Evolutionary conservation across 176 grass and related monocot genomes (phyloP), one percentile per base, ranked within the genome.

Genomic region (Saccharum spontaneum): DNA sequence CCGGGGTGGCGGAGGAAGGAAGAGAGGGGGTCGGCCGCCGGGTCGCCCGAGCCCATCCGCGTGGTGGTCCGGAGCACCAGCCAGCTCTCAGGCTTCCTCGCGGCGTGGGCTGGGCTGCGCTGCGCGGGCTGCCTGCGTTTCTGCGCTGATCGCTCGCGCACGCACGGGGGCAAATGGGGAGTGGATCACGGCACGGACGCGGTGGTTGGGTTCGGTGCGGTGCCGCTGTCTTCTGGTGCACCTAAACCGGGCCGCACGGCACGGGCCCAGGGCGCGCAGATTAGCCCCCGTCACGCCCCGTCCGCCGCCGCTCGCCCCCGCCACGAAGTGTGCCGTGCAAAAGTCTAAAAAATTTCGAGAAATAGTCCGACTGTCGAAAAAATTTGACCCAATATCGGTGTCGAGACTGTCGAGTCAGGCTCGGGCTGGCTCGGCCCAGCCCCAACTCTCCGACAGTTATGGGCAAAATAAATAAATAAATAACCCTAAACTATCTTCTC

Each of bases 31-130:
- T 87, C 75, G 76, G 85, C 76, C 76, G 78, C 89, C 62, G 85
- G 85, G 85, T 61, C 75, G 81, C 40, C 62, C 33, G 85, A 87
- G 89, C 85, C 85, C 89, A 91, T 87, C 40, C 37, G 33, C 60
- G 68, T 23, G 40, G 67, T 38, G 26, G 3, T 46, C 54, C 68
- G 69, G 66, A 68, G 34, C 34, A 8, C 54, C 18, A 57, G 50
- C 13, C 18, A 55, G 50, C 14, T 49, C 46, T 67, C 65, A 36
- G 62, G 10, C 18, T 3, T 14, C 18, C 39, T 14, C 61, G 24
- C 62, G 26, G 12, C 62, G 26, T 31, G 62, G 62, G 62, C 61
- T 64, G 22, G 62, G 37, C 69, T 46, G 34, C 33, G 37, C 69
- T 46, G 34, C 33, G 33, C 33, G 33, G 33, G 33, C 69, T 46